Base-by-base conservation (phyloP, 2,329 filamentous ascomycete genomes). In the Lecanosticta acicola region DNA sequence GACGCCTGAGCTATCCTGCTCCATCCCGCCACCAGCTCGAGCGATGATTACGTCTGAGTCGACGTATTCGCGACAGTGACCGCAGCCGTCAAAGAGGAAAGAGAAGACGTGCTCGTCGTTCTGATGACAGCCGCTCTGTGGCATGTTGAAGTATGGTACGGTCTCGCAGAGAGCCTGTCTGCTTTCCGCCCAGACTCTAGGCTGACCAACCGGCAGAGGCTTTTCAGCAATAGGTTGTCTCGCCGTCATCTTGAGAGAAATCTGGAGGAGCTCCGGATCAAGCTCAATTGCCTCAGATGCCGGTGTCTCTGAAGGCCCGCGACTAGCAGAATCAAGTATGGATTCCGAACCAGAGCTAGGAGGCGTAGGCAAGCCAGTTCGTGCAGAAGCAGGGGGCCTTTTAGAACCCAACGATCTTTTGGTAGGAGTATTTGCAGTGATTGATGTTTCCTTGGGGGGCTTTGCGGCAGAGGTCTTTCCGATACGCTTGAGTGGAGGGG, bases 111-210 rank as follows among this genome's bases (percentile, higher is more conserved):
- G 61, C 0, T 69, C 66, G 2, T 73, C 65, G 0, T 65, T 68
- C 0, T 70, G 69, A 44, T 87, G 80, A 3, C 74, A 68, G 3
- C 79, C 80, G 1, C 77, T 72, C 54, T 87, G 78, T 32, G 79
- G 78, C 1, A 76, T 67, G 11, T 72, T 76, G 62, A 79, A 87
- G 64, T 80, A 84, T 0, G 75, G 72, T 1, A 86, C 58, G 0
- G 80, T 73, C 56, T 86, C 80, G 53, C 78, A 84, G 0, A 88
- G 66, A 11, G 76, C 75, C 46, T 80, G 76, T 3, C 83, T 73
- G 29, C 66, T 68, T 3, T 77, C 68, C 0, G 80, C 72, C 78
- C 79, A 84, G 0, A 80, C 74, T 9, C 68, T 63, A 4, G 79
- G 78, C 14, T 61, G 47, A 14, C 63, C 61, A 14, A 43, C 38